Percentiles rank a stretch among this genome's conserved stretches.
phyloP scores from a whole-genome alignment of 352 stramenopile species.

The Phytophthora tubulina region DNA sequence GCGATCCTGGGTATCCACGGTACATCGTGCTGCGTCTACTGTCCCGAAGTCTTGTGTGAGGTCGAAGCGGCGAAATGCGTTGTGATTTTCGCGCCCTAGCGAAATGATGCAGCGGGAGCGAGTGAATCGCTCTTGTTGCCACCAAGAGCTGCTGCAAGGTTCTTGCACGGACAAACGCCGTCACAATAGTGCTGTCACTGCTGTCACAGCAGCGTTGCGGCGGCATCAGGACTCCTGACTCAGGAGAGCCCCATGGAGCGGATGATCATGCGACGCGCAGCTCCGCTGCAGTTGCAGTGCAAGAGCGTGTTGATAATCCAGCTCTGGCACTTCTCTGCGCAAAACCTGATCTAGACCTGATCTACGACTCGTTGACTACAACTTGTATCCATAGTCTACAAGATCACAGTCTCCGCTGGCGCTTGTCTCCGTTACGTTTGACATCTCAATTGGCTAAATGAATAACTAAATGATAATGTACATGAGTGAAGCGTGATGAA shows the following conservation, averaged over 20 bases:
- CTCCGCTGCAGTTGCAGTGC: background rate
- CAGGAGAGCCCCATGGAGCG: background rate
- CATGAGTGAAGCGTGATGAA: background rate
- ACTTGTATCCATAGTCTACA: too few relatives aligned
- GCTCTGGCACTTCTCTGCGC: background rate
- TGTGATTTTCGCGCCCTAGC: slow-evolving; percentile 1
- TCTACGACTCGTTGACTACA: background rate
- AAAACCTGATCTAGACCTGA: slow-evolving; percentile 3
- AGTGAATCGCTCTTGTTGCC: too few relatives aligned
- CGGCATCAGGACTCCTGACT: too few relatives aligned
- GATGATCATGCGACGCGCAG: background rate
- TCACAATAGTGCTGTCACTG: too few relatives aligned
- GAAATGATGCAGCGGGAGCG: slow-evolving; percentile 1
- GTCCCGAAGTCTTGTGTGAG: background rate
- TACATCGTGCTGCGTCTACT: slow-evolving; percentile 13
- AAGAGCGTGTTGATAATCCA: background rate
- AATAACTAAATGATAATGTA: too few relatives aligned
- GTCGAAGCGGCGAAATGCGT: slow-evolving; percentile 15
- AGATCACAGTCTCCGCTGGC: background rate
- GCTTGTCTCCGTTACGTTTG: background rate
- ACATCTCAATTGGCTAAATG: background rate
- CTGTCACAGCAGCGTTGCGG: too few relatives aligned
- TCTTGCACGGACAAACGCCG: background rate
- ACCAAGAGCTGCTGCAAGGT: background rate
- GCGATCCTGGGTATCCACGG: slow-evolving; percentile 18